phyloP scores from a whole-genome alignment of 345 rosid species.

The Zanthoxylum bungeanum region DNA sequence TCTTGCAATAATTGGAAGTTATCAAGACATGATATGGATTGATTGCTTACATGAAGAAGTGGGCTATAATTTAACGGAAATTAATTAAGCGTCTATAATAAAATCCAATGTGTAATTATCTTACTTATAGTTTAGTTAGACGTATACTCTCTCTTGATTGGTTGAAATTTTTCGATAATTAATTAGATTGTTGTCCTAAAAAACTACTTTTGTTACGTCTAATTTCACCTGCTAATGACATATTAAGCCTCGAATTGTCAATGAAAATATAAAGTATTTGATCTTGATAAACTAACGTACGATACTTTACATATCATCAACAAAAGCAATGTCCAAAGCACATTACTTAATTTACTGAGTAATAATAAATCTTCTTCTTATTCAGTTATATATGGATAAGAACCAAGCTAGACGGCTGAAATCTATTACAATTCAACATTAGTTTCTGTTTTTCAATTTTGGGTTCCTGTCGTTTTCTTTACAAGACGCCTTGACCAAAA shows the following conservation, averaged over 20 bases:
- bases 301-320: not conserved
- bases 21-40: not conserved
- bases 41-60: not conserved
- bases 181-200: too few relatives aligned
- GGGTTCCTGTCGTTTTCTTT: slow-evolving; percentile 1
- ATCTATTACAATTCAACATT: not conserved
- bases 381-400: not conserved
- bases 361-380: not conserved
- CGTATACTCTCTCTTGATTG: too few relatives aligned
- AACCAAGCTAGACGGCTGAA: not conserved
- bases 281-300: too few relatives aligned
- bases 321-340: not conserved
- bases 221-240: not conserved
- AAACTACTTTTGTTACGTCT: not conserved
- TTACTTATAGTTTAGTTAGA: too few relatives aligned
- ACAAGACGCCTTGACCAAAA: not conserved
- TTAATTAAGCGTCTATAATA: not conserved
- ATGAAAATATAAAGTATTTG: not conserved
- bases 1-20: not conserved
- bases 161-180: too few relatives aligned
- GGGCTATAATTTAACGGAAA: not conserved
- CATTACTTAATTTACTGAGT: not conserved
- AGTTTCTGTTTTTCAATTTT: not conserved
- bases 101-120: too few relatives aligned
- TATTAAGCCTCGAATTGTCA: not conserved